Evolutionary conservation across 257 asterid genomes (phyloP), one percentile per base, ranked within the genome.

Genomic region (Craterostigma plantagineum): DNA sequence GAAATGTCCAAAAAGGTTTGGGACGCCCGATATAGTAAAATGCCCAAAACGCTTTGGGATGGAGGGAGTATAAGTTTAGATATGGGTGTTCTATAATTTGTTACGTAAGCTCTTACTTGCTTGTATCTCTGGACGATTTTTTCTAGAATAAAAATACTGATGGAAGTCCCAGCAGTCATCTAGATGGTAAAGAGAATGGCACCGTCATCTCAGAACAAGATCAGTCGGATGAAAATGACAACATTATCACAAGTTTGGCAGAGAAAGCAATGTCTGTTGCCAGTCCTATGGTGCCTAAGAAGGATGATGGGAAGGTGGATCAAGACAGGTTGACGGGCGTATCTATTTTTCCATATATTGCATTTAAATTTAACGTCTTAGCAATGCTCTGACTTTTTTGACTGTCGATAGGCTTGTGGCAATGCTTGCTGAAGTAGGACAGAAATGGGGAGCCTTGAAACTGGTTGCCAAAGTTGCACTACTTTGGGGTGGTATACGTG

Each of bases 211-310:
- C 52, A 42, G 52, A 56, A 51, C 62, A 46, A 34, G 70, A 56
- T 42, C 78, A 62, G 51, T 56, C 49, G 27, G 39, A 55, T 4
- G 84, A 53, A 16, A 71, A 60, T 61, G 58, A 58, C 61, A 76
- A 61, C 54, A 54, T 72, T 33, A 76, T 87, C 51, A 61, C 91
- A 49, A 90, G 84, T 73, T 71, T 90, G 50, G 87, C 98, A 10
- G 94, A 83, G 74, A 90, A 83, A 69, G 95, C 94, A 55, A 65
- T 90, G 91, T 77, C 93, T 49, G 91, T 90, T 60, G 98, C 98
- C 63, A 63, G 87, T 67, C 95, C 98, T 37, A 72, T 83, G 66
- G 79, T 83, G 44, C 98, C 98, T 48, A 63, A 71, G 40, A 90
- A 71, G 57, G 85, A 75, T 66, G 92, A 63, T 57, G 98, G 95